Evolutionary conservation across 371 early-diverging fungal species (phyloP).

Genomic region (Actinomortierella wolfii): DNA sequence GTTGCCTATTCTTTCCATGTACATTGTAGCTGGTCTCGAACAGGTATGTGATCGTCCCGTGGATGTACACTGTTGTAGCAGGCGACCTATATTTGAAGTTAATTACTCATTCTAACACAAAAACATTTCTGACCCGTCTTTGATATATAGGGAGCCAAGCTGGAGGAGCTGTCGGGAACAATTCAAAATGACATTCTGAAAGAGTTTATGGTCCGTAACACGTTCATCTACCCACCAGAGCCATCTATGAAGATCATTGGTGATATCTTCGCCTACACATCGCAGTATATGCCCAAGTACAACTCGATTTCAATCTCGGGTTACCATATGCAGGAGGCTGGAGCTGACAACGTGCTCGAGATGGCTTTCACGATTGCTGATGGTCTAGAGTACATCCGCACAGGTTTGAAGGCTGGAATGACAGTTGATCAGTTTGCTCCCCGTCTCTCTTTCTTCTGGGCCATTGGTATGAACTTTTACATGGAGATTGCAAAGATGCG

Average conservation of each 20-base stretch:
- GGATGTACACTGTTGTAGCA: too few relatives aligned
- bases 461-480: slow-evolving; percentile 92
- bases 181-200: slow-evolving; percentile 91
- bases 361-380: slow-evolving; percentile 88
- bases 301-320: slow-evolving; percentile 92
- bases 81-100: too few relatives aligned
- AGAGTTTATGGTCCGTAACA: slow-evolving; percentile 92
- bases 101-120: not conserved
- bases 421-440: slow-evolving; percentile 87
- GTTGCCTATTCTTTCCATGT: slow-evolving; percentile 86
- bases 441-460: slow-evolving; percentile 89
- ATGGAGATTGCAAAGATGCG: slow-evolving; percentile 93
- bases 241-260: slow-evolving; percentile 86
- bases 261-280: slow-evolving; percentile 84
- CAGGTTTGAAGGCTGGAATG: slow-evolving; percentile 81
- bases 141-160: slow-evolving; percentile 62
- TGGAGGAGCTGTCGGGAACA: slow-evolving; percentile 80
- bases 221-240: slow-evolving; percentile 87
- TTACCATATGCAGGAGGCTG: slow-evolving; percentile 91
- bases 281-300: slow-evolving; percentile 88
- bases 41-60: slow-evolving; percentile 49
- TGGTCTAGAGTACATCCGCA: slow-evolving; percentile 80
- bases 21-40: slow-evolving; percentile 85
- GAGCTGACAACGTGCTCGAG: slow-evolving; percentile 84
- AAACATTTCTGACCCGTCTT: not conserved